Conservation (phyloP, 192 early-diverging fungal species). For the Entrophospora sp. region DNA sequence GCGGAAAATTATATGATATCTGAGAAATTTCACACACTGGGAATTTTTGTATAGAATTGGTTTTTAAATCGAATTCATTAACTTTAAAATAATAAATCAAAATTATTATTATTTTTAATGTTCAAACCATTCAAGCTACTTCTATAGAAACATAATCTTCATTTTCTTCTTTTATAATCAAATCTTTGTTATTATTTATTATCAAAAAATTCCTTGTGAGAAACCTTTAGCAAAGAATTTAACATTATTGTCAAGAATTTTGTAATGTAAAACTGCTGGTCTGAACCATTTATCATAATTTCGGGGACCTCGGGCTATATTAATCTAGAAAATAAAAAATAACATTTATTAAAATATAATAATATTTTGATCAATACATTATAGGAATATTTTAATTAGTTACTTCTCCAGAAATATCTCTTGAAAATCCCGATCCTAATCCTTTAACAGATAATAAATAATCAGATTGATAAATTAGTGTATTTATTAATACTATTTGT, state of each 20-base stretch:
- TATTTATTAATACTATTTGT: conserved; percentile 38
- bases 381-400: too few relatives aligned
- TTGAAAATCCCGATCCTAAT: conserved; percentile 43
- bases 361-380: not conserved
- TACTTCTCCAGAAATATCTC: conserved; percentile 50
- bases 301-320: conserved; percentile 42
- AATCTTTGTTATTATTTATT: not conserved
- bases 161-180: too few relatives aligned
- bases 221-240: conserved; percentile 52
- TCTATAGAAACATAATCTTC: too few relatives aligned
- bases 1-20: too few relatives aligned
- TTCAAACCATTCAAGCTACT: too few relatives aligned
- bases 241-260: conserved; percentile 50
- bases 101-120: too few relatives aligned
- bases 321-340: conserved; percentile 24
- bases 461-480: conserved; percentile 36
- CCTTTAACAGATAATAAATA: conserved; percentile 40
- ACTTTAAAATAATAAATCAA: too few relatives aligned
- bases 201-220: conserved; percentile 31
- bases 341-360: not conserved
- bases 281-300: conserved; percentile 31
- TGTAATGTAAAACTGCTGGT: conserved; percentile 44
- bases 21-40: too few relatives aligned
- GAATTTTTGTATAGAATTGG: too few relatives aligned
- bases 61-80: too few relatives aligned